Base-by-base conservation (phyloP, 768 basidiomycete genomes). In the Tubosaeta brunneosetosa region DNA sequence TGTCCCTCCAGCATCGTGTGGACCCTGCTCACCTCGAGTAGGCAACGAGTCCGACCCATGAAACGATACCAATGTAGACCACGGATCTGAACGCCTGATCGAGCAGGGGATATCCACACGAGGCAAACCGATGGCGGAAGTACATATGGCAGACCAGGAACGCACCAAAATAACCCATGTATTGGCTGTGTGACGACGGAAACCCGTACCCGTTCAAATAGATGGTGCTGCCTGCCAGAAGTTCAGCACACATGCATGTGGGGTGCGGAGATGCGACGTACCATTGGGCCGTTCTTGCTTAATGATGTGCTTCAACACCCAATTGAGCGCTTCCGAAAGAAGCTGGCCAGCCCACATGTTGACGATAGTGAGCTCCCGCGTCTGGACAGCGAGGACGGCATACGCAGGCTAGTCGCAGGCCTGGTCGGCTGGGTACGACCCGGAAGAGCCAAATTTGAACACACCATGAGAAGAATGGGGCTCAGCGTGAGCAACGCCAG, bases 141-240 rank as follows among this genome's bases (percentile, higher is more conserved):
- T 78, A 79, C 45, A 92, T 63, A 69, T 93, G 91, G 62, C 85
- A 82, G 40, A 84, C 63, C 41, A 92, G 66, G 67, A 92, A 93
- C 0, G 88, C 75, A 6, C 85, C 76, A 57, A 93, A 92, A 69
- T 88, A 93, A 14, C 83, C 91, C 91, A 93, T 91, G 66, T 85
- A 91, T 68, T 93, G 91, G 67, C 88, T 89, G 63, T 93, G 91
- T 13, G 88, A 91, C 1, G 90, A 91, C 0, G 91, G 91, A 60
- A 92, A 92, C 7, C 89, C 91, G 63, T 91, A 92, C 13, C 90
- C 90, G 50, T 78, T 78, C 17, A 69, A 49, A 22, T 64, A 59
- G 22, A 65, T 13, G n/a, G 44, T 17, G 19, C 56, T 51, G 12
- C 50, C 67, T 69, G 6, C 26, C 29, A 22, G 14, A 16, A 26